Conservation (phyloP, 2,329 filamentous ascomycete genomes). For the Diaporthe eres region DNA sequence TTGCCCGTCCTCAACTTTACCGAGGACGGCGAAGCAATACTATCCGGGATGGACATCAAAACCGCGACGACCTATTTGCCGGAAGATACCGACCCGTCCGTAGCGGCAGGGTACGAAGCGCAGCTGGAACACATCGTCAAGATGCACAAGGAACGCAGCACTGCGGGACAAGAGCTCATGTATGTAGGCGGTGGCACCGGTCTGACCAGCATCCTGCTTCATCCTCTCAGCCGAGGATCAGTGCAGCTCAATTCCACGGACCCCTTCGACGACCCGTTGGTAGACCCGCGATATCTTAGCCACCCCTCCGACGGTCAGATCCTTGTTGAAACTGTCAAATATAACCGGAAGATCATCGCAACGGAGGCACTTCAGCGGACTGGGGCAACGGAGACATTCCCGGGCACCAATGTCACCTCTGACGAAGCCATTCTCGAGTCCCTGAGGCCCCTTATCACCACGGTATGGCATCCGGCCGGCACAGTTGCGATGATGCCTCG, state of each 20-base stretch:
- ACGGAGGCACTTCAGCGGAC: constrained; percentile 53
- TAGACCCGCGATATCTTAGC: constrained; percentile 68
- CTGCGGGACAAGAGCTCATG: not conserved
- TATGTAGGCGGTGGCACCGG: not conserved
- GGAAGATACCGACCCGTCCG: not conserved
- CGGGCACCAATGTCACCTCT: constrained; percentile 14
- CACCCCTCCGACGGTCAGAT: constrained; percentile 61
- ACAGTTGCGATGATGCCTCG: constrained; percentile 32
- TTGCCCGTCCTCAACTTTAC: not conserved
- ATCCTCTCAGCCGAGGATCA: constrained; percentile 30
- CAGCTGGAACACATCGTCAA: constrained; percentile 2
- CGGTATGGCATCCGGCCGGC: constrained; percentile 25
- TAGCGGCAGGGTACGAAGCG: not conserved
- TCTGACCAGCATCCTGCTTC: constrained; percentile 3
- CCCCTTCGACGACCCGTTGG: constrained; percentile 58
- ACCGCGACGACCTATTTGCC: not conserved
- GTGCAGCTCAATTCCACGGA: constrained; percentile 56
- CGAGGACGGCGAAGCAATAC: not conserved
- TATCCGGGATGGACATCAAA: not conserved
- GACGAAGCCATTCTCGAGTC: constrained; percentile 19
- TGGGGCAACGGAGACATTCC: not conserved
- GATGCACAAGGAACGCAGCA: constrained; percentile 14
- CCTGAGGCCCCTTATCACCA: not conserved
- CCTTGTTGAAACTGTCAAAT: constrained; percentile 57
- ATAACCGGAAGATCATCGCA: constrained; percentile 56